These are phyloP conservation scores for Penicillium sp. DNA, from an alignment of 2,329 filamentous ascomycete genomes.

Conservation along the genomic window DNA sequence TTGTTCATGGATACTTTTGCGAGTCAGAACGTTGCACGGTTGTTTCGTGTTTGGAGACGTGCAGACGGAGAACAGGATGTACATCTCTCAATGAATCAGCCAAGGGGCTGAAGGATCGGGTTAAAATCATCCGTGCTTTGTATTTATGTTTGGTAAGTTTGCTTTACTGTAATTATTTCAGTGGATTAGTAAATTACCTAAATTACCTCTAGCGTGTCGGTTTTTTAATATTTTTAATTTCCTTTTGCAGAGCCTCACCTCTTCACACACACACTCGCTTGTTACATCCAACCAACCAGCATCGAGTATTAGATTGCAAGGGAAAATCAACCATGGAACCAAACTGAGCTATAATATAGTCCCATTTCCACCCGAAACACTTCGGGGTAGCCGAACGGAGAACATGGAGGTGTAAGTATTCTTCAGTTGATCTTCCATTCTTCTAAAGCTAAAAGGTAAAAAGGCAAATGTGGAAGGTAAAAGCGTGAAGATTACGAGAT, in stretches of 20 bases:
- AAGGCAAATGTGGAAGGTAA: background rate
- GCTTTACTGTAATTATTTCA: background rate
- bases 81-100: background rate
- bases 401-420: background rate
- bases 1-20: background rate
- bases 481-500: background rate
- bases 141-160: background rate
- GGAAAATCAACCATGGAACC: background rate
- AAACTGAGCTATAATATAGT: background rate
- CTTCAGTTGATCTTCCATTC: background rate
- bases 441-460: too few relatives aligned
- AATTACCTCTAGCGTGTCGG: background rate
- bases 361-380: background rate
- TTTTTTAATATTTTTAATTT: background rate
- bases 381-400: constrained; percentile 5
- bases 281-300: background rate
- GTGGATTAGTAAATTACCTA: background rate
- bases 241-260: constrained; percentile 5
- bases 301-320: background rate
- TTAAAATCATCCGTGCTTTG: background rate
- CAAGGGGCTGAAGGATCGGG: background rate
- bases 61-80: background rate
- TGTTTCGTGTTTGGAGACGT: background rate
- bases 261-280: background rate
- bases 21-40: background rate